Evolutionary conservation across 805 yeast genomes (phyloP).

Genomic region (Hanseniaspora nectarophila): DNA sequence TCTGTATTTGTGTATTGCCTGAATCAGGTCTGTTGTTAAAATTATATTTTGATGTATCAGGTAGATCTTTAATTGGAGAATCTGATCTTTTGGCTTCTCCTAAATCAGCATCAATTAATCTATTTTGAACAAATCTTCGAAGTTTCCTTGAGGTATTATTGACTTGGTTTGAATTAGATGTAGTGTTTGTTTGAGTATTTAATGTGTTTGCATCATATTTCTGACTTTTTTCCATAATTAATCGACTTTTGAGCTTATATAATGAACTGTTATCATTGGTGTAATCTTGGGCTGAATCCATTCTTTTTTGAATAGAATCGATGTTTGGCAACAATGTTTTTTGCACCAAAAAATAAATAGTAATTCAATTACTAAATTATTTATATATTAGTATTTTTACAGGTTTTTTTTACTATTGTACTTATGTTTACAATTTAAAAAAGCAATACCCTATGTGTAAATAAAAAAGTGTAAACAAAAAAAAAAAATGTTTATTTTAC

Average conservation of each 20-base stretch:
- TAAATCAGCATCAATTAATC: constrained; percentile 7
- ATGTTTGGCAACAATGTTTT: not conserved
- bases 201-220: not conserved
- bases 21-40: not conserved
- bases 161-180: constrained; percentile 20
- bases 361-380: too few species aligned
- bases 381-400: not conserved
- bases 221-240: not conserved
- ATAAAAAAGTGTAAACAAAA: not conserved
- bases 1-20: too few species aligned
- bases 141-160: constrained; percentile 22
- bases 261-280: not conserved
- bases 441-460: not conserved
- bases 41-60: not conserved
- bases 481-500: not conserved
- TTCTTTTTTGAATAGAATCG: not conserved
- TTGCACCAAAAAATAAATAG: not conserved
- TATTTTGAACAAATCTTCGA: constrained; percentile 13
- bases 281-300: not conserved
- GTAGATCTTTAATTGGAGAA: constrained; percentile 16
- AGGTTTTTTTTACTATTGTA: not conserved
- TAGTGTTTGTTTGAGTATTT: not conserved
- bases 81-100: constrained; percentile 13
- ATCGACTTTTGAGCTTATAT: not conserved
- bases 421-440: not conserved